Evolutionary conservation across 495 filamentous ascomycete genomes (phyloP).

Genomic region (Daldinia childiae): DNA sequence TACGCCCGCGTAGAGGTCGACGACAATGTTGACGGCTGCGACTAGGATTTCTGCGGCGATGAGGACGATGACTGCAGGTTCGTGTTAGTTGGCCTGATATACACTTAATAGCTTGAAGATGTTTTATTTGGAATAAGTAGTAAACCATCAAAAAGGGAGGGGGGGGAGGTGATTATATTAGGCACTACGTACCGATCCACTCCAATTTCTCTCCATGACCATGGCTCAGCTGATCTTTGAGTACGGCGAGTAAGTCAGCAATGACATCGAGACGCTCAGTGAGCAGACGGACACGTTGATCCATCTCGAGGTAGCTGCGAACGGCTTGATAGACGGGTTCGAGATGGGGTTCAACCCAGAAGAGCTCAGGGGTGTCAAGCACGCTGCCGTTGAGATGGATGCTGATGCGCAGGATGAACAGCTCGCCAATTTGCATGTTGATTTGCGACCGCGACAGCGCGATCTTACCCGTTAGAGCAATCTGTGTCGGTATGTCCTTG

Average conservation of each 20-base stretch:
- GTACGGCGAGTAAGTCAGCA: slow-evolving; percentile 89
- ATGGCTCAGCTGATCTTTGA: slow-evolving; percentile 95
- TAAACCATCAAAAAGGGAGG: not conserved
- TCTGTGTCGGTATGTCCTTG: slow-evolving; percentile 87
- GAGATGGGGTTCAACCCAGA: slow-evolving; percentile 97
- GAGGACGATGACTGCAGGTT: slow-evolving; percentile 79
- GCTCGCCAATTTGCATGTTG: slow-evolving; percentile 98
- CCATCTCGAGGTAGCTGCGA: slow-evolving; percentile 95
- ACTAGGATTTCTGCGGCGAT: slow-evolving; percentile 97
- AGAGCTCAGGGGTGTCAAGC: slow-evolving; percentile 95
- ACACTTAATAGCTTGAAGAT: too few species aligned
- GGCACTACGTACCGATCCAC: slow-evolving; percentile 80
- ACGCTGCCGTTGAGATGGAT: slow-evolving; percentile 97
- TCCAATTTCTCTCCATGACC: slow-evolving; percentile 96
- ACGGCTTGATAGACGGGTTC: slow-evolving; percentile 96
- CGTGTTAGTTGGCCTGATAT: not conserved
- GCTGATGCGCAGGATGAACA: slow-evolving; percentile 96
- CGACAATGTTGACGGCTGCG: slow-evolving; percentile 92
- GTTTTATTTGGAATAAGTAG: not conserved
- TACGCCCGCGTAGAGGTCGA: slow-evolving; percentile 89
- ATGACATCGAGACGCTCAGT: slow-evolving; percentile 94
- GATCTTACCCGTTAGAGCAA: slow-evolving; percentile 90
- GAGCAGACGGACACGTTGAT: slow-evolving; percentile 88
- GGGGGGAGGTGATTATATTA: not conserved
- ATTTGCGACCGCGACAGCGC: slow-evolving; percentile 83